Base-by-base conservation (phyloP, 2,329 filamentous ascomycete species). In the Ophiocordyceps polyrhachis-furcata region DNA sequence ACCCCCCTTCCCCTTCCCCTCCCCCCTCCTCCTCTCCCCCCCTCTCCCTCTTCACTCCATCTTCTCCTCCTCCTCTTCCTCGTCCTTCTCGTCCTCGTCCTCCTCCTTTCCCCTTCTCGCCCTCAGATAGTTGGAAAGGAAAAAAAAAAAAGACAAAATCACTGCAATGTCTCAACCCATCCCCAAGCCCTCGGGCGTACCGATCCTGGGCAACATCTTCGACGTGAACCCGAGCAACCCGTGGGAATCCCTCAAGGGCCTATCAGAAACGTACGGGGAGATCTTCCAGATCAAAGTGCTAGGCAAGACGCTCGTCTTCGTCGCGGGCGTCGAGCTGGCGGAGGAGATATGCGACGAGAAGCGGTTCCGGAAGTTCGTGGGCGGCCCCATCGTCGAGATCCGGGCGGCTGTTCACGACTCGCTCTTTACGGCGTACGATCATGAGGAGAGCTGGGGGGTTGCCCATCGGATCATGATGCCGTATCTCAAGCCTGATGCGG, bases 281-380 rank as follows among this genome's bases (percentile, higher is more conserved):
- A 64, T 64, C 44, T 63, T 63, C 48, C 55, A 63, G 50, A 53
- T 63, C 52, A 63, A 56, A 21, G 51, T 62, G 5, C 50, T 62
- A 4, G 54, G 55, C 19, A 52, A 57, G 9, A 57, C 55, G 20
- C 49, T 63, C 19, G 51, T 62, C 29, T 73, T 73, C 47, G 62
- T 70, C 7, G 69, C 68, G 13, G 65, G 69, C 44, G 60, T 58
- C 8, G 65, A 62, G n/a, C 62, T 73, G 8, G 62, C 68, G 21
- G 60, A 64, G 21, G 70, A 71, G 51, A 54, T 73, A 2, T 73
- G 69, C 51, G 69, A 74, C 53, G 59, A 73, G 59, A 66, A 61
- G 51, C 65, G 70, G 0, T 74, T 73, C 55, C 66, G 69, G 46
- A 74, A 74, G 51, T 71, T 61, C 48, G 69, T 74, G 2, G 68